phyloP scores from a whole-genome alignment of 1,284 basidiomycete genomes.

The Pseudozyma sp. region DNA sequence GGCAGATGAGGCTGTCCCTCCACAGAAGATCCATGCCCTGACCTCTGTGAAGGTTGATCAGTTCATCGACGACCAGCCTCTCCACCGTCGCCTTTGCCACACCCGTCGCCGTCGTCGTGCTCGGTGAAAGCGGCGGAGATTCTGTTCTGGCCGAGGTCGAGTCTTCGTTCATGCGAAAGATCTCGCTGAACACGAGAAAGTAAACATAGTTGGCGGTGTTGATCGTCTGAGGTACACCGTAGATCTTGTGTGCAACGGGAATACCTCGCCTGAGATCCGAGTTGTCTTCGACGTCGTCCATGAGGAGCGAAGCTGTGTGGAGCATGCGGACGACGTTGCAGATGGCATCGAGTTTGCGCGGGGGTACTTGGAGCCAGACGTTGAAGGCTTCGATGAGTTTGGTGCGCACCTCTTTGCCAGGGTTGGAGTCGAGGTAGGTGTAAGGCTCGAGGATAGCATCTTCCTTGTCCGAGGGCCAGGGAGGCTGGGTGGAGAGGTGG shows the following conservation, averaged over 20 bases:
- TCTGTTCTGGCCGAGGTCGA: slow-evolving; percentile 4
- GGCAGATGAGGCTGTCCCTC: slow-evolving; percentile 90
- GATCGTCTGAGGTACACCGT: slow-evolving; percentile 94
- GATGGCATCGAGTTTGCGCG: slow-evolving; percentile 79
- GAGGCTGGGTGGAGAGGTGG: slow-evolving; percentile 57
- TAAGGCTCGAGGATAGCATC: slow-evolving; percentile 80
- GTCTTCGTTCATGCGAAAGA: slow-evolving; percentile 80
- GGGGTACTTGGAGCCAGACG: slow-evolving; percentile 85
- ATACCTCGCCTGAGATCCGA: slow-evolving; percentile 87
- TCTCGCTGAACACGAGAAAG: slow-evolving; percentile 73
- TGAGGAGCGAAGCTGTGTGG: slow-evolving; percentile 90
- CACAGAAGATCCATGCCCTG: slow-evolving; percentile 95
- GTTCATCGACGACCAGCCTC: slow-evolving; percentile 72
- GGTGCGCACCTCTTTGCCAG: slow-evolving; percentile 92
- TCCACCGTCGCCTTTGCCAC: slow-evolving; percentile 30
- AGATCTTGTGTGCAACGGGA: slow-evolving; percentile 93
- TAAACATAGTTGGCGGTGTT: slow-evolving; percentile 98
- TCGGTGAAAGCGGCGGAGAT: slow-evolving; percentile 27
- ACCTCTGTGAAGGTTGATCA: slow-evolving; percentile 90
- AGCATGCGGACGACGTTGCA: slow-evolving; percentile 88
- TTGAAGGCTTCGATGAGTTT: slow-evolving; percentile 95
- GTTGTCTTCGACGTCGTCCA: slow-evolving; percentile 98
- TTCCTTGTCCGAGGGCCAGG: slow-evolving; percentile 70
- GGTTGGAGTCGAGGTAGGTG: slow-evolving; percentile 83
- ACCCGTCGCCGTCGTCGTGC: slow-evolving; percentile 7